Evolutionary conservation across 2,329 filamentous ascomycete genomes (phyloP), one percentile per base, ranked within the genome.

Genomic region (Escovopsis sp.): DNA sequence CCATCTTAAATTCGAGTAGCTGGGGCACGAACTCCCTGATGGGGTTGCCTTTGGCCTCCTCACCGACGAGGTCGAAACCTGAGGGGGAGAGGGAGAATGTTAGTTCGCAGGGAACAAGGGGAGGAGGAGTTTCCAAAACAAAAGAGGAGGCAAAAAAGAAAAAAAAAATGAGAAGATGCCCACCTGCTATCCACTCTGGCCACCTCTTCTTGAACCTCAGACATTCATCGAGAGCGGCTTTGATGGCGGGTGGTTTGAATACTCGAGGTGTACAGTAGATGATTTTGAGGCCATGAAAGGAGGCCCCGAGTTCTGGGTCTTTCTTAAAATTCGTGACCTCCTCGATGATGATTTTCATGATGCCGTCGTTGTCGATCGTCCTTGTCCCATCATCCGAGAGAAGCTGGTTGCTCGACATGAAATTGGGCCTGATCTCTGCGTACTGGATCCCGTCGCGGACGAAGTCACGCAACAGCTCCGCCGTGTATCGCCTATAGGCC

Each of bases 251-350:
- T 4, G 60, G 64, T 0, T 60, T 50, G 39, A 82, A 80, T 0
- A 73, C 77, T 6, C 80, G 65, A 1, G 80, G 80, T 1, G 77
- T 79, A 57, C 80, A 82, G 56, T 83, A 84, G 33, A 84, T 80
- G 47, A 84, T 72, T 58, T 82, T 83, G 47, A 84, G 63, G 0
- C 78, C 78, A 15, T 73, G 73, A 50, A 83, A 80, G 41, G 66
- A 65, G 12, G 62, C 45, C 11, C 49, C 49, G 26, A 48, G 30
- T 8, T 39, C 26, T 0, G 58, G 49, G 3, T 64, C 45, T 0
- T 43, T 47, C 45, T 67, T 58, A 33, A 79, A 80, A 0, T 53
- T 55, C 4, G 61, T 46, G n/a, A 76, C 68, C 40, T 72, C 74
- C 1, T 72, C 58, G 10, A 72, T 64, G 43, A 82, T 75, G 12